These are phyloP conservation scores for Letharia lupina DNA, from an alignment of 495 filamentous ascomycete genomes.

Conservation along the genomic window DNA sequence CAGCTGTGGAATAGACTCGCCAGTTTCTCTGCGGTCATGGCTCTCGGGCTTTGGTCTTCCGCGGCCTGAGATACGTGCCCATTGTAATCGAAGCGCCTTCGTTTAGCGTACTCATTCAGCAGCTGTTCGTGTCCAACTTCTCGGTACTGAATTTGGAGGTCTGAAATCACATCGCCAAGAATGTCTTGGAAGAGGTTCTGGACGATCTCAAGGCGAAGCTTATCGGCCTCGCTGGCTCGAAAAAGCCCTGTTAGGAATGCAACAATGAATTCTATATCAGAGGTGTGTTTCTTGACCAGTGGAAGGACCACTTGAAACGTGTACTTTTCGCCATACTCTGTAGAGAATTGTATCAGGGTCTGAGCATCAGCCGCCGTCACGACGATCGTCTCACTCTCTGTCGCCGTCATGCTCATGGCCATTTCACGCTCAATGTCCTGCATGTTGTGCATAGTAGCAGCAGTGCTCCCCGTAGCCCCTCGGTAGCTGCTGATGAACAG, in stretches of 20 bases:
- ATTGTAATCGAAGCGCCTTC: background rate
- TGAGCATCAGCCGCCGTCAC: background rate
- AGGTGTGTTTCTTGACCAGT: constrained; percentile 7
- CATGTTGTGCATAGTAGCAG: background rate
- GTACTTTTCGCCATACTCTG: background rate
- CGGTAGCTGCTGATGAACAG: background rate
- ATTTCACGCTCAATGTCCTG: background rate
- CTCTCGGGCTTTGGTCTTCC: background rate
- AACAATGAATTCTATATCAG: background rate
- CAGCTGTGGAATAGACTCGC: background rate
- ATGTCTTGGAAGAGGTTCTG: background rate
- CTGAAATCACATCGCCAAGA: constrained; percentile 2
- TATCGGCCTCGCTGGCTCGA: background rate
- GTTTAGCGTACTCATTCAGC: background rate
- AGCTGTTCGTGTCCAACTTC: background rate
- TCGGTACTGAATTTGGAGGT: background rate
- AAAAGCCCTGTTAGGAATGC: constrained; percentile 1
- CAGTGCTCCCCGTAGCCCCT: background rate
- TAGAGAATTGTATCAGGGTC: background rate
- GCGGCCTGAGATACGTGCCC: background rate
- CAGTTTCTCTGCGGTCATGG: background rate
- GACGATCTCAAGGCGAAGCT: background rate
- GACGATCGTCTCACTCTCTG: too few species aligned
- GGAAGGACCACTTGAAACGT: constrained; percentile 1
- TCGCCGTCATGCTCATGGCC: background rate